These are phyloP conservation scores for Noccaea bulbosa DNA, from an alignment of 345 rosid genomes.

Conservation along the genomic window DNA sequence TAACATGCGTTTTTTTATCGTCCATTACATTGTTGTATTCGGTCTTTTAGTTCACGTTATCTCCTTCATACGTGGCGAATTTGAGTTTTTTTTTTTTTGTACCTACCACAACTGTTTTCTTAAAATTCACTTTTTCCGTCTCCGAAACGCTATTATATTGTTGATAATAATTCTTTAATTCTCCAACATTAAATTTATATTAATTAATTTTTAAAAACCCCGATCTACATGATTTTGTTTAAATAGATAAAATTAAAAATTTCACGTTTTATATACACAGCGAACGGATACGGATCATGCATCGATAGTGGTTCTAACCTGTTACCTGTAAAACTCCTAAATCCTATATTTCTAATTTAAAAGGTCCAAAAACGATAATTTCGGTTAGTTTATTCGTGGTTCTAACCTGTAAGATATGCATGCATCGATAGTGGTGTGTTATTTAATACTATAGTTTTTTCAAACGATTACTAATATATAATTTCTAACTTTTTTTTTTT, in stretches of 20 bases:
- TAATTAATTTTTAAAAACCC: neutral
- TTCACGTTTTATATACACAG: conserved; percentile 5
- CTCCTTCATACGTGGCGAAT: conserved; percentile 7
- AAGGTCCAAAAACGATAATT: neutral
- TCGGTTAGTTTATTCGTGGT: conserved; percentile 25
- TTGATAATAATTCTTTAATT: neutral
- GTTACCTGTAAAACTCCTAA: too few relatives aligned
- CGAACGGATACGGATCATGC: neutral
- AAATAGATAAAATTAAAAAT: neutral
- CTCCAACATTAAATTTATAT: neutral
- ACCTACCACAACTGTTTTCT: neutral
- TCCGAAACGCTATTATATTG: neutral
- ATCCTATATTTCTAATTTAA: neutral
- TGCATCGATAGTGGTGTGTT: conserved; percentile 14
- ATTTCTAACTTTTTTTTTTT: too few relatives aligned
- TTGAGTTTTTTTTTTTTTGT: conserved; percentile 14
- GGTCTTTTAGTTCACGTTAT: conserved; percentile 7
- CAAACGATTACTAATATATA: too few relatives aligned
- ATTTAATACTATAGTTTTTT: neutral
- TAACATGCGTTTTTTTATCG: neutral
- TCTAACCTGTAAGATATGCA: conserved; percentile 41
- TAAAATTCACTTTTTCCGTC: neutral
- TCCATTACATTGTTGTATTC: neutral
- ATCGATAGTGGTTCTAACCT: too few relatives aligned
- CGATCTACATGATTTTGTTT: neutral